phyloP scores from a whole-genome alignment of 2,329 filamentous ascomycete genomes.

The Endothia cerciana region DNA sequence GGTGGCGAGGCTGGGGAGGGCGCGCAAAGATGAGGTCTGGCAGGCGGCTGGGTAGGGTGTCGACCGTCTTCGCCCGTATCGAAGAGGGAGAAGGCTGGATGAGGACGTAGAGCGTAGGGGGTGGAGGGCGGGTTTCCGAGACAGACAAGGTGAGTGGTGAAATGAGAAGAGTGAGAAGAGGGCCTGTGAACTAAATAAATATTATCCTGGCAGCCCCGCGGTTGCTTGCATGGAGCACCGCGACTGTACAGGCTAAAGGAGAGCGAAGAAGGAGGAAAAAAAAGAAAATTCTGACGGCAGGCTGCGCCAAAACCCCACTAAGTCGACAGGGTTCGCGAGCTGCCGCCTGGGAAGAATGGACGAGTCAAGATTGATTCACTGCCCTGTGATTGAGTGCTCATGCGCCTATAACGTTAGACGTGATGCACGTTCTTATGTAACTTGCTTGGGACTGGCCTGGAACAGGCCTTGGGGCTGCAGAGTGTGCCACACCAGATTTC shows the following conservation, averaged over 20 bases:
- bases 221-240: constrained; percentile 19
- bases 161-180: not conserved
- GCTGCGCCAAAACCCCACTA: constrained; percentile 4
- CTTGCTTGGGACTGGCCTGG: not conserved
- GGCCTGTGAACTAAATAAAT: constrained; percentile 21
- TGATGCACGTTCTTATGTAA: constrained; percentile 12
- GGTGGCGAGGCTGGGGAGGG: not conserved
- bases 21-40: not conserved
- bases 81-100: not conserved
- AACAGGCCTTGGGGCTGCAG: not conserved
- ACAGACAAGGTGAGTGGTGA: not conserved
- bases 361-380: constrained; percentile 19
- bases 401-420: constrained; percentile 12
- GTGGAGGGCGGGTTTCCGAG: too few species aligned
- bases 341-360: not conserved
- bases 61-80: not conserved
- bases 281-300: constrained; percentile 24
- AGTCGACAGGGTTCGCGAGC: not conserved
- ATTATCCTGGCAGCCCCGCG: constrained; percentile 10
- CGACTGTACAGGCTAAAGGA: constrained; percentile 7
- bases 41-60: not conserved
- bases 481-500: constrained; percentile 5
- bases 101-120: not conserved
- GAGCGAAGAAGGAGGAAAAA: not conserved
- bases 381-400: constrained; percentile 8